Percentiles rank a stretch among this genome's conserved stretches.
These are phyloP conservation scores for Taphrina sp. DNA, from an alignment of 1,139 yeast genomes.

Conservation along the genomic window DNA sequence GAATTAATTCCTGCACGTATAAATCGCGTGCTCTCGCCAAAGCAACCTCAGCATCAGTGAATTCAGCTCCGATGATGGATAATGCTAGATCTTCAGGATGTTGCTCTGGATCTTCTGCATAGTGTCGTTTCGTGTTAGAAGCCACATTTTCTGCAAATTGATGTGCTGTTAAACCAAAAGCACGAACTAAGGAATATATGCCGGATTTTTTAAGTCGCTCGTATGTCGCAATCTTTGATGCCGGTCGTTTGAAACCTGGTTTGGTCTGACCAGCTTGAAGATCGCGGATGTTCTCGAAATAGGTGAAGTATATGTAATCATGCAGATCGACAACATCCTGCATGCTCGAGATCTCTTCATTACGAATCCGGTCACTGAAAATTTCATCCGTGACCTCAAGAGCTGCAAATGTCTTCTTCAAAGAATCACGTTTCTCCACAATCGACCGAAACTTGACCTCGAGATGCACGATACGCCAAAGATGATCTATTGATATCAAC, in stretches of 20 bases:
- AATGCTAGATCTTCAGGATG: slow-evolving; percentile 66
- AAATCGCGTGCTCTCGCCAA: slow-evolving; percentile 71
- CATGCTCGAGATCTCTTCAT: slow-evolving; percentile 55
- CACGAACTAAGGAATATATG: slow-evolving; percentile 65
- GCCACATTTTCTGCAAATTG: slow-evolving; percentile 81
- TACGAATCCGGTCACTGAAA: slow-evolving; percentile 55
- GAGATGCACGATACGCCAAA: slow-evolving; percentile 84
- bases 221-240: slow-evolving; percentile 66
- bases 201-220: slow-evolving; percentile 73
- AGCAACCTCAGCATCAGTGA: slow-evolving; percentile 53
- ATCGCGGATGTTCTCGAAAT: slow-evolving; percentile 60
- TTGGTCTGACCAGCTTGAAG: slow-evolving; percentile 36
- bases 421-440: slow-evolving; percentile 68
- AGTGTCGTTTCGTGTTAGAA: slow-evolving; percentile 68
- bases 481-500: slow-evolving; percentile 56
- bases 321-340: slow-evolving; percentile 84
- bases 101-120: slow-evolving; percentile 63
- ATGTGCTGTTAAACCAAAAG: slow-evolving; percentile 73
- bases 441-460: slow-evolving; percentile 89
- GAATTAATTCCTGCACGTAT: slow-evolving; percentile 74
- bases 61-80: slow-evolving; percentile 48
- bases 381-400: slow-evolving; percentile 60
- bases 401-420: slow-evolving; percentile 57
- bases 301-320: slow-evolving; percentile 78
- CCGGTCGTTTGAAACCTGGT: slow-evolving; percentile 52